Base-by-base conservation (phyloP, 1,284 basidiomycete genomes). In the Ustilago hordei region DNA sequence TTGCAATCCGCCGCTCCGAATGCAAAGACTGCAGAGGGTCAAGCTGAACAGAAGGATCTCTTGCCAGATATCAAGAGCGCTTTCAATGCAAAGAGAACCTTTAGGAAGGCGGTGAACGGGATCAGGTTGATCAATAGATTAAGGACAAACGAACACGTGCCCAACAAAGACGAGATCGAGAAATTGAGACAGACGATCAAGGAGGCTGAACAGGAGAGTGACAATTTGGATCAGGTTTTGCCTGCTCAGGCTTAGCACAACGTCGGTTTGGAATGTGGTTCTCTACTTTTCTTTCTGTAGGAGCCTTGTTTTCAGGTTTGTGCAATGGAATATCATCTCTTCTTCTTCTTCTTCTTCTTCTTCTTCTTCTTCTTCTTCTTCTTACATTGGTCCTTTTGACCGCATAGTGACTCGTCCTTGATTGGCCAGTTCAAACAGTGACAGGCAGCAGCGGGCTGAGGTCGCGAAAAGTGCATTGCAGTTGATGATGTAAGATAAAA, bases 41-140 rank as follows among this genome's bases (percentile, higher is more conserved):
- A 28, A 13, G 4, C n/a, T 4, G 67, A 63, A 32, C 83, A 85
- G 66, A 75, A 79, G 58, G 84, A 85, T 57, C 61, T 85, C 43
- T 64, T 85, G 53, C 84, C 84, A 23, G 84, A 83, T 43, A 85
- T 85, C 75, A 85, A 85, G 72, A 74, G 60, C 23, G 84, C 84
- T 12, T 85, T 85, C 80, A 85, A 85, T 68, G 84, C 84, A 17
- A 85, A 85, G 55, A 39, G 74, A 0, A 85, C 83, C 9, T 85
- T 85, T 73, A 64, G 76, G 50, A 85, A 85, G 64, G 84, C 84
- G 0, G 82, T 85, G 56, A 83, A 85, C 48, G 84, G 84, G 17
- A 85, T 85, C 57, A 61, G 81, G 6, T 55, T 82, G 32, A 78
- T 82, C 62, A 82, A 82, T 56, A 57, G 80, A 7, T 57, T 82